Evolutionary conservation across 805 yeast species (phyloP).

Genomic region (Saccharomycopsis oosterbeekiorum): DNA sequence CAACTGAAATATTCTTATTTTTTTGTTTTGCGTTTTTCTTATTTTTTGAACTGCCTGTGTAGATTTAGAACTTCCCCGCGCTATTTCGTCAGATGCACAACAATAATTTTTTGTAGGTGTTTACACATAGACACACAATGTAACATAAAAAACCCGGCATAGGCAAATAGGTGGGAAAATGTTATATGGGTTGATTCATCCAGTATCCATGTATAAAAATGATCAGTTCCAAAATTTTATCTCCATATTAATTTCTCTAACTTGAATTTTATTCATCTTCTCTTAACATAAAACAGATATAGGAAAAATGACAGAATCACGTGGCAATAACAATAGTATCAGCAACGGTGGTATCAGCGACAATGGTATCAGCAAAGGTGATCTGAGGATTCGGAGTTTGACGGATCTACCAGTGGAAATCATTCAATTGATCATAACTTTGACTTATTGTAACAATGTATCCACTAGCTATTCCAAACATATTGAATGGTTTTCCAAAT

Average conservation of each 20-base stretch:
- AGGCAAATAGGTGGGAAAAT: too few species aligned
- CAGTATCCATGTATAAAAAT: too few species aligned
- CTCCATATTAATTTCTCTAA: neutral
- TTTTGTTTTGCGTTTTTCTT: neutral
- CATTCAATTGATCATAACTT: slow-evolving; percentile 11
- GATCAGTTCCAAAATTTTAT: too few species aligned
- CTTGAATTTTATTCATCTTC: too few species aligned
- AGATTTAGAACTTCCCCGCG: neutral
- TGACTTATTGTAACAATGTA: slow-evolving; percentile 15
- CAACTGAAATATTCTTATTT: neutral
- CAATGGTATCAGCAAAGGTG: neutral
- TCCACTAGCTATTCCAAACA: slow-evolving; percentile 10
- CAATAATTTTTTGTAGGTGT: neutral
- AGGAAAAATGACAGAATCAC: neutral
- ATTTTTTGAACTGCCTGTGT: neutral
- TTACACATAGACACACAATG: too few species aligned
- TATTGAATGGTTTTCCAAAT: slow-evolving; percentile 17
- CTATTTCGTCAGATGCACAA: neutral
- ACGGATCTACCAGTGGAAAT: slow-evolving; percentile 16
- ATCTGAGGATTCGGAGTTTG: neutral
- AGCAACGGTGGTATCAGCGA: too few species aligned
- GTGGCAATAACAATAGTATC: neutral
- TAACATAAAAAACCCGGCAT: too few species aligned
- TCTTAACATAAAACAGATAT: too few species aligned
- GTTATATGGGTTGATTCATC: too few species aligned